Conservation (phyloP, 306 rosid species). For the Pterocarpus macrocarpus region DNA sequence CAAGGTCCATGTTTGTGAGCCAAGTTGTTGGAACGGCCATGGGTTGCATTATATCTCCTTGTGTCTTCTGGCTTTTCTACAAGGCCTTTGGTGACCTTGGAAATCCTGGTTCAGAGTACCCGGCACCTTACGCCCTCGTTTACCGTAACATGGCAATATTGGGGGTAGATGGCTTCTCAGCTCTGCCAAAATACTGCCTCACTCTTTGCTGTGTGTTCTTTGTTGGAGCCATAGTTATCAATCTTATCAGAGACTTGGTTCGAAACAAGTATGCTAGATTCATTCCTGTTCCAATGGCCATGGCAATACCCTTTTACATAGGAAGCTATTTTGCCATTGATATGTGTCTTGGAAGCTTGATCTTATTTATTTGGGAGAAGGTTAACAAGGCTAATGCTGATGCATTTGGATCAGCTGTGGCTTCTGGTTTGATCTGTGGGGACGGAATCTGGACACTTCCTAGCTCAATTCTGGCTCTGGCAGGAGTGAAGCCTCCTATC, state of each 20-base stretch:
- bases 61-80: conserved; percentile 65
- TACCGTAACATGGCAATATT: conserved; percentile 58
- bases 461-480: conserved; percentile 57
- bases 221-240: conserved; percentile 46
- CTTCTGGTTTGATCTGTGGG: conserved; percentile 69
- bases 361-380: conserved; percentile 54
- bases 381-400: conserved; percentile 55
- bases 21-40: conserved; percentile 59
- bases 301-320: conserved; percentile 68
- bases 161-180: conserved; percentile 59
- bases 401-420: conserved; percentile 57
- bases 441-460: conserved; percentile 71
- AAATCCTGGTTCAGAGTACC: conserved; percentile 42
- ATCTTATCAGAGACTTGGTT: conserved; percentile 47
- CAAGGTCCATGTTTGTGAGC: conserved; percentile 66
- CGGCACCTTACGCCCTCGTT: conserved; percentile 59
- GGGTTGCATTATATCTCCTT: conserved; percentile 62
- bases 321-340: conserved; percentile 61
- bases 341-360: conserved; percentile 65
- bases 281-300: conserved; percentile 67
- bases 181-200: conserved; percentile 58
- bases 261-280: conserved; percentile 45
- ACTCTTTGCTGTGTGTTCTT: conserved; percentile 50
- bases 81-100: conserved; percentile 55
- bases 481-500: conserved; percentile 58